Evolutionary conservation across 192 early-diverging fungal genomes (phyloP), one percentile per base, ranked within the genome.

Genomic region (Radiomyces spectabilis): DNA sequence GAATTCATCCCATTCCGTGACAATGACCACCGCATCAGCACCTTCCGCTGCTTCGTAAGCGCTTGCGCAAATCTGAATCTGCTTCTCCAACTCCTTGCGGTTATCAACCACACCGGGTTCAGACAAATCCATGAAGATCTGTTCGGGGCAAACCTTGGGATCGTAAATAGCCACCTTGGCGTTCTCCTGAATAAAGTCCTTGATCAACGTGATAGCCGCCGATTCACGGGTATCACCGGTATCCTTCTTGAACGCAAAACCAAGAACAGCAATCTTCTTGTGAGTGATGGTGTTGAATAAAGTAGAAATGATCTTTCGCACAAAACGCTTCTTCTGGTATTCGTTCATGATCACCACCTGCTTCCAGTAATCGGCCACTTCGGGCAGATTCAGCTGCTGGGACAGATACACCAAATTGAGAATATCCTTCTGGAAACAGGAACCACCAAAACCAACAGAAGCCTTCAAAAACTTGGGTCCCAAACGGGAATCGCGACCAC

Each of bases 351-450:
- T 75, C 22, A 97, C 85, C 19, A 97, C 87, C 52, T 91, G 87
- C 35, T 83, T 71, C 94, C 94, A 97, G 76, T 97, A 97, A 33
- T 81, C 89, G 35, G 88, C 94, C 30, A 97, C 91, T 65, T 94
- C 91, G 31, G 83, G 85, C 43, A 97, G 72, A 50, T 84, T 83
- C 25, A 94, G 78, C 54, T 84, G 85, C 62, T 85, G 77, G 38
- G 83, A 81, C 48, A 97, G 76, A 72, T 92, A 97, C 16, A 94
- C 87, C 45, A 97, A 71, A 74, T 94, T 93, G 41, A 86, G 72
- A 41, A 97, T 85, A 65, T 97, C 94, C 66, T 97, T 97, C 69
- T 93, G 88, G 74, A 97, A 94, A 69, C 94, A 97, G 33, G 85
- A 86, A 18, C 94, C 94, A 60, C 94, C 94, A 63, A 97, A 97